A percentile compares a stretch with the other conserved stretches of the same genome.
Conservation (phyloP, 306 rosid genomes). For the Phaseolus lunatus region DNA sequence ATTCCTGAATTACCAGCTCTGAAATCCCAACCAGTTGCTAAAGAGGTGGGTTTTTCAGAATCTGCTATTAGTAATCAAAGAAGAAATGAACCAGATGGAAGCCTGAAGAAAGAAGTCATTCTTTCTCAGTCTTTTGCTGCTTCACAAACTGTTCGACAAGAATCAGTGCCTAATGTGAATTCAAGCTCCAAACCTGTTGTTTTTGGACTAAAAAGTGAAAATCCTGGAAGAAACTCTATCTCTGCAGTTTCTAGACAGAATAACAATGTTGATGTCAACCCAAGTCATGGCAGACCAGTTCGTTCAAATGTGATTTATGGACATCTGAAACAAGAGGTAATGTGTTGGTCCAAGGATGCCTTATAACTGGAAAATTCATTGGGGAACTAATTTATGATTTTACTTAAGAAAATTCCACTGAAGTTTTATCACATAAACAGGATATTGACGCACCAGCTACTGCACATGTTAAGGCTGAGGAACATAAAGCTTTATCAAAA, state of each 20-base stretch:
- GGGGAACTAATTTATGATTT: constrained; percentile 42
- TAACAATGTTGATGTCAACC: constrained; percentile 40
- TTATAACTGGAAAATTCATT: constrained; percentile 33
- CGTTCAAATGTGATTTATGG: constrained; percentile 51
- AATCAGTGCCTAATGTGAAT: constrained; percentile 36
- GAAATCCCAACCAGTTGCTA: constrained; percentile 43
- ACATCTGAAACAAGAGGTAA: constrained; percentile 64
- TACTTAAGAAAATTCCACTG: constrained; percentile 45
- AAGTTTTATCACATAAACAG: constrained; percentile 58
- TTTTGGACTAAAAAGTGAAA: constrained; percentile 49
- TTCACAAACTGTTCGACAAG: constrained; percentile 44
- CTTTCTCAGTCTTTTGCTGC: constrained; percentile 39
- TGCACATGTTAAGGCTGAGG: constrained; percentile 46
- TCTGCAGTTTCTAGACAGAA: constrained; percentile 57
- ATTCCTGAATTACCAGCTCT: constrained; percentile 20
- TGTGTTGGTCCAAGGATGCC: constrained; percentile 35
- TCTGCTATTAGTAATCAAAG: constrained; percentile 37
- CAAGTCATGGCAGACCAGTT: constrained; percentile 52
- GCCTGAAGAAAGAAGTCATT: constrained; percentile 55
- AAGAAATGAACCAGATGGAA: constrained; percentile 42
- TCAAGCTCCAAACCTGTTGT: constrained; percentile 48
- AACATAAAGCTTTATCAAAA: constrained; percentile 45
- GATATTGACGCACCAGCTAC: constrained; percentile 50
- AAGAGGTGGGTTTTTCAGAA: constrained; percentile 46
- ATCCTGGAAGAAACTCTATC: constrained; percentile 46